These are phyloP conservation scores for Lecanicillium sp. DNA, from an alignment of 2,329 filamentous ascomycete genomes.

Conservation along the genomic window DNA sequence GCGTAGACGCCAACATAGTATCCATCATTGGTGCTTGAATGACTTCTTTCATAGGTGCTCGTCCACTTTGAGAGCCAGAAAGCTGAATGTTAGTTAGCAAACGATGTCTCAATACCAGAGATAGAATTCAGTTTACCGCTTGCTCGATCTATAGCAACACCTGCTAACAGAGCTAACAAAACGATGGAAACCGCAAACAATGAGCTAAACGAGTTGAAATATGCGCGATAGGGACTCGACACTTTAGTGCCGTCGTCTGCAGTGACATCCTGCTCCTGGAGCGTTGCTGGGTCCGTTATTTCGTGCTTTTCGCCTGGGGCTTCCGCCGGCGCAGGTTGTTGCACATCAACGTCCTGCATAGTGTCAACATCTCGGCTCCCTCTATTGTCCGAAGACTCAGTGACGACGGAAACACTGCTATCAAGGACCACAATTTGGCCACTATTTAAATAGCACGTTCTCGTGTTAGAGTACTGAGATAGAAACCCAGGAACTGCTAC, in stretches of 20 bases:
- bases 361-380: background rate
- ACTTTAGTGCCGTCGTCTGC: background rate
- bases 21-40: background rate
- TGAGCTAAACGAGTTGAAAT: conserved; percentile 1
- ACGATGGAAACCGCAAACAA: background rate
- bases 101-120: no score
- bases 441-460: no score
- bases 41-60: background rate
- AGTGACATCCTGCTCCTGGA: no score
- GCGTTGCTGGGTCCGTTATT: no score
- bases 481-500: background rate
- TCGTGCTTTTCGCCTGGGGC: background rate
- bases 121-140: background rate
- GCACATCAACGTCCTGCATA: background rate
- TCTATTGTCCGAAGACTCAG: background rate
- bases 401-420: no score
- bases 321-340: no score
- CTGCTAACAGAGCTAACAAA: background rate
- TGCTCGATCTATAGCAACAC: background rate
- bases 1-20: conserved; percentile 2
- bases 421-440: no score
- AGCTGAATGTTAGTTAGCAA: no score
- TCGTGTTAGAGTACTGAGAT: background rate
- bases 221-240: background rate
- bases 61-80: conserved; percentile 4